Base-by-base conservation (phyloP, 768 basidiomycete species). In the Dentipellis sp. region DNA sequence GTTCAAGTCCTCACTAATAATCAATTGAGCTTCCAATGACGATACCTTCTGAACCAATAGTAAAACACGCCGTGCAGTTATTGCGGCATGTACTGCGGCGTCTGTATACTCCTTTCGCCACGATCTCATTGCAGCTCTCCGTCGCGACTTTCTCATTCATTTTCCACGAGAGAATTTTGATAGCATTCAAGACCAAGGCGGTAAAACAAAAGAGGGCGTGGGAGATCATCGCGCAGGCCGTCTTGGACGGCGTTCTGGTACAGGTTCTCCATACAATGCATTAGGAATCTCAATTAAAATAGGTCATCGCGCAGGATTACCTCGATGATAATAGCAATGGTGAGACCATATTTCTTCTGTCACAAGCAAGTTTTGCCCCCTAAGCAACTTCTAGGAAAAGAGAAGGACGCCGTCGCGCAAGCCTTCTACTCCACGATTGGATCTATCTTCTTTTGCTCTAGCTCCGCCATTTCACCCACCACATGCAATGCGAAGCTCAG, bases 211-310 rank as follows among this genome's bases (percentile, higher is more conserved):
- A 39, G 51, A 37, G 29, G 37, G 53, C 19, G n/a, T 62, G 61
- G 61, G 59, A 62, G 23, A 48, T 55, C 23, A 17, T 58, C n/a
- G 61, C 54, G 21, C 34, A 40, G 23, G 37, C 55, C 38, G 21
- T 62, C 11, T 42, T 62, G 4, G 56, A 56, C 2, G 61, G 61
- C 29, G 61, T 62, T 12, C 56, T 58, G 59, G 61, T 62, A 12
- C 21, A 42, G 40, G 10, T 17, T 35, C 39, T 16, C 29, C 19
- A 39, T 16, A 5, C 22, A 36, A 38, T 53, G 10, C 34, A 8
- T n/a, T 4, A 6, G 3, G 29, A 29, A 29, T 3, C 6, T 29
- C 8, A 19, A 14, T 16, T 5, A 42, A 12, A 3, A 36, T 55
- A 19, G 53, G 19, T 34, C n/a, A 14, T 1, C 16, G 21, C 12